A percentile compares a stretch with the other conserved stretches of the same genome.
Conservation (phyloP, 345 rosid genomes). For the Hypericum perforatum region DNA sequence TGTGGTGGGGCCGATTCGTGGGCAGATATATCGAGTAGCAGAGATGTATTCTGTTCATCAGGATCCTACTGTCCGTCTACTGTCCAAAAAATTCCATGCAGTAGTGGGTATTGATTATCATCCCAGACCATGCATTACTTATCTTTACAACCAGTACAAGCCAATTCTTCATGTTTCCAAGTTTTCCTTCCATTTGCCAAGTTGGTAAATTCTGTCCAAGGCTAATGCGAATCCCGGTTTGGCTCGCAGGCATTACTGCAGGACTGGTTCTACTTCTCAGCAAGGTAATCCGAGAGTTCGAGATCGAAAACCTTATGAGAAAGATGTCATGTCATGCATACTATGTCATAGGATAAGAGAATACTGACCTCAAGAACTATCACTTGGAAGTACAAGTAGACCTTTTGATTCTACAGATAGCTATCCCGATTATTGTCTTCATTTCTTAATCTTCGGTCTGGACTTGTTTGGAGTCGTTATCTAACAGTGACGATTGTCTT, state of each 20-base stretch:
- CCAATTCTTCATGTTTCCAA: slow-evolving; percentile 6
- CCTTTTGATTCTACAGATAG: too few relatives aligned
- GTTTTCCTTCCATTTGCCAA: slow-evolving; percentile 7
- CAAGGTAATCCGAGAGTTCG: too few relatives aligned
- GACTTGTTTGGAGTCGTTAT: background rate
- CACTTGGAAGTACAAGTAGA: too few relatives aligned
- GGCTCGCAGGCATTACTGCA: slow-evolving; percentile 70
- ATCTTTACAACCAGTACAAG: slow-evolving; percentile 14
- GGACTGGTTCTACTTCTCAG: too few relatives aligned
- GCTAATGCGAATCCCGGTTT: slow-evolving; percentile 1
- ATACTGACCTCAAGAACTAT: too few relatives aligned
- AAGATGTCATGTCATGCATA: too few relatives aligned
- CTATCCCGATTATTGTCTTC: background rate
- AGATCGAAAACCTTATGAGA: too few relatives aligned
- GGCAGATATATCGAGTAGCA: slow-evolving; percentile 73
- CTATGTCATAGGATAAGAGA: too few relatives aligned
- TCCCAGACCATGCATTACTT: slow-evolving; percentile 24
- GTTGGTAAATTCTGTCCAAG: slow-evolving; percentile 1
- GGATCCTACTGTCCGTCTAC: slow-evolving; percentile 98
- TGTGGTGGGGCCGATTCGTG: slow-evolving; percentile 95
- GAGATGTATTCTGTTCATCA: slow-evolving; percentile 80
- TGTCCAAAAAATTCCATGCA: too few relatives aligned
- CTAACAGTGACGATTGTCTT: slow-evolving; percentile 19
- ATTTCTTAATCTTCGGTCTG: background rate
- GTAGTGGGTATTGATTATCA: slow-evolving; percentile 51